Percentiles rank a stretch among this genome's conserved stretches.
phyloP scores from a whole-genome alignment of 176 grass and related monocot species.

The Carex kokanica region DNA sequence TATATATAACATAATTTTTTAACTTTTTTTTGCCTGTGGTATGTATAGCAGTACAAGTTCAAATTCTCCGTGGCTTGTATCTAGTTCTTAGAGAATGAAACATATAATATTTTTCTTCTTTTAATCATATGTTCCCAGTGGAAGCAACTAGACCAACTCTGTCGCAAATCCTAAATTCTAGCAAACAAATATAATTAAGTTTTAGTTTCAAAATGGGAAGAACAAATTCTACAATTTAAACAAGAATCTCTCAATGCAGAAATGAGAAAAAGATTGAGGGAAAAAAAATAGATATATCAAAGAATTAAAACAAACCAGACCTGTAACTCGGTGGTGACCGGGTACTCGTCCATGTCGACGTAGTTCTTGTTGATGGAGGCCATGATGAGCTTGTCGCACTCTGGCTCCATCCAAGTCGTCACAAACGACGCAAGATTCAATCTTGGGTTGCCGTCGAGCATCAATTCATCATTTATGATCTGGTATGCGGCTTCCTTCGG shows the following conservation, averaged over 20 bases:
- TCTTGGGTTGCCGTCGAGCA: constrained; percentile 89
- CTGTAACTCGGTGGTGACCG: constrained; percentile 97
- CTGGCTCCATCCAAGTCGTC: constrained; percentile 96
- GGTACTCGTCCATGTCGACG: constrained; percentile 99
- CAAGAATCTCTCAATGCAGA: not conserved
- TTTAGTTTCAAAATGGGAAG: too few relatives aligned
- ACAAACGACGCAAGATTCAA: constrained; percentile 90
- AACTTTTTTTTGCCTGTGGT: too few relatives aligned
- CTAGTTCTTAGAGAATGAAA: too few relatives aligned
- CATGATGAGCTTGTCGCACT: constrained; percentile 91
- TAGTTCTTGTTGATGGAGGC: constrained; percentile 92
- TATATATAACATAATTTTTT: too few relatives aligned
- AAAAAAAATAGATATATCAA: too few relatives aligned
- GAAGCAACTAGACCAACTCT: too few relatives aligned
- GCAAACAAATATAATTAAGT: too few relatives aligned
- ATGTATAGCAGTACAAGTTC: too few relatives aligned
- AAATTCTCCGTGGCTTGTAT: too few relatives aligned
- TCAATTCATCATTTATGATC: constrained; percentile 94
- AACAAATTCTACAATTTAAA: not conserved
- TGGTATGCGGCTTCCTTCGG: constrained; percentile 91
- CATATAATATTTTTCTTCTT: too few relatives aligned
- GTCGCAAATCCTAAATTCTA: too few relatives aligned
- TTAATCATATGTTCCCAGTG: too few relatives aligned
- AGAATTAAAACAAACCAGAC: constrained; percentile 9
- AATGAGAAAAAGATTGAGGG: not conserved